Base-by-base conservation (phyloP, 2,329 filamentous ascomycete genomes). In the Exserohilum turcica region DNA sequence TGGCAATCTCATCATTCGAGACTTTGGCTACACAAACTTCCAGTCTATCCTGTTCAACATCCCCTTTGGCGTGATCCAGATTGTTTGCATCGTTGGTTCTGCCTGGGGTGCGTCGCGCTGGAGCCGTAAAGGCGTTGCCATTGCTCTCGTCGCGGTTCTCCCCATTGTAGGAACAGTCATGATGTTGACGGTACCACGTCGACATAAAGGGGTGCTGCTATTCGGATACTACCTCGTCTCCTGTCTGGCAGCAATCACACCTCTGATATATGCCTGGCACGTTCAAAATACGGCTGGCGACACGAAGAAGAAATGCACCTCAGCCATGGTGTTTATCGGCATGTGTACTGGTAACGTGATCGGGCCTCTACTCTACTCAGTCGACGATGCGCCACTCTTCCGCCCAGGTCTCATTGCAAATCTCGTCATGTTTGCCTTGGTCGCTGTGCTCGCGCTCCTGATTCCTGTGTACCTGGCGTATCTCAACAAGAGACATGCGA, bases 21-120 rank as follows among this genome's bases (percentile, higher is more conserved):
- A 80, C 4, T 84, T 85, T 44, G 80, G 81, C 7, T 85, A 84
- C 66, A 80, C 80, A 0, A 77, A 78, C 32, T 71, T 85, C 28
- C 76, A 85, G 64, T 80, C 81, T 1, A 78, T 81, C 15, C 78
- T 85, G 28, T 78, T 86, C 66, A 84, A 83, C 60, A 84, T 86
- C 48, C 84, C 84, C 2, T 83, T 84, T 57, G 84, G 82, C 0
- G 56, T 84, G 12, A 75, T 86, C 40, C 75, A 79, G 1, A 77
- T 81, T 1, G 66, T 67, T 6, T 67, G 77, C 29, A 84, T 85
- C 52, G 69, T 78, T 2, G 77, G 78, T 2, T 78, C 77, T 0
- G 82, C 82, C 10, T 83, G 77, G 68, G 66, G 82, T 1, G 79
- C 82, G 0, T 81, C 82, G 5, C 77, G 76, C 10, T 83, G 55